Percentiles rank a stretch among this genome's conserved stretches.
Evolutionary conservation across 352 stramenopile species (phyloP).

Genomic region (Phytophthora palmivora): DNA sequence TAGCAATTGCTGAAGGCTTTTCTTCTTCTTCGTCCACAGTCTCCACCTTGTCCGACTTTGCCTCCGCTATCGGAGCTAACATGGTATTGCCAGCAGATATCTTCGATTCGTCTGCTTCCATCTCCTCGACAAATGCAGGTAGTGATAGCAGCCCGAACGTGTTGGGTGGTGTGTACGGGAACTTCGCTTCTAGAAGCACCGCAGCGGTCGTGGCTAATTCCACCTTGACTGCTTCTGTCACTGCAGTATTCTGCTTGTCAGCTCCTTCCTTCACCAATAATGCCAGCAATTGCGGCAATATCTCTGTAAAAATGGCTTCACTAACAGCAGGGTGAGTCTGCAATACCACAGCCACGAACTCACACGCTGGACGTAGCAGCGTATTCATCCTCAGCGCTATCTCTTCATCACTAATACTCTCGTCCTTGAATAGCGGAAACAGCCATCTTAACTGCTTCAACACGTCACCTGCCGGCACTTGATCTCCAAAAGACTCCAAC

Average conservation of each 20-base stretch:
- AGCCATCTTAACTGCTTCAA: constrained; percentile 59
- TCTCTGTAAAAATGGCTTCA: constrained; percentile 54
- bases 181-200: constrained; percentile 63
- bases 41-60: constrained; percentile 31
- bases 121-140: constrained; percentile 65
- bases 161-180: constrained; percentile 42
- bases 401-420: constrained; percentile 23
- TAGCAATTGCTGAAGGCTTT: constrained; percentile 25
- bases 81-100: constrained; percentile 14
- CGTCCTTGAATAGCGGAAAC: constrained; percentile 52
- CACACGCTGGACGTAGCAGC: constrained; percentile 65
- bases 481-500: constrained; percentile 69
- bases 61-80: constrained; percentile 17
- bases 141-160: constrained; percentile 61
- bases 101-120: constrained; percentile 45
- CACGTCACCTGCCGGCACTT: constrained; percentile 46
- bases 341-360: constrained; percentile 66
- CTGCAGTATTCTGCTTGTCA: constrained; percentile 13
- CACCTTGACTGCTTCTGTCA: constrained; percentile 54
- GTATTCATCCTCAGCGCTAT: constrained; percentile 43
- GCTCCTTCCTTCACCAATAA: constrained; percentile 41
- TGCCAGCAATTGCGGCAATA: constrained; percentile 52
- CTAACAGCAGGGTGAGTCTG: constrained; percentile 63
- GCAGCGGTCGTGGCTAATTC: constrained; percentile 66
- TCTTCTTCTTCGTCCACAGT: constrained; percentile 42